These are phyloP conservation scores for Lentinula aciculospora DNA, from an alignment of 768 basidiomycete species.

Conservation along the genomic window DNA sequence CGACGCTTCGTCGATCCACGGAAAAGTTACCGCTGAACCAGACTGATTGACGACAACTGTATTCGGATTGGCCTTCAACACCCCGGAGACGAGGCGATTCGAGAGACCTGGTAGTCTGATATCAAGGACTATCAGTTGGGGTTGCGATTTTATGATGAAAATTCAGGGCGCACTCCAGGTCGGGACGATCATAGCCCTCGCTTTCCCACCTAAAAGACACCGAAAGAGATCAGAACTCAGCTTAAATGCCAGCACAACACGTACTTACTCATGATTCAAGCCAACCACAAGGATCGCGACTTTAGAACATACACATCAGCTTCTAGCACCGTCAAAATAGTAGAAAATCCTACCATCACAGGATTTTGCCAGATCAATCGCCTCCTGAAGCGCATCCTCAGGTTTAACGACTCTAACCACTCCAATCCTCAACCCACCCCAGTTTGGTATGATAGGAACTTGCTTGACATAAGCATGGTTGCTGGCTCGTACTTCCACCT, in stretches of 20 bases:
- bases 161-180: constrained; percentile 29
- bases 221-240: background rate
- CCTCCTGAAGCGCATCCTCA: constrained; percentile 36
- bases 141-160: background rate
- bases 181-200: constrained; percentile 52
- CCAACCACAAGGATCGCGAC: constrained; percentile 47
- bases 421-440: constrained; percentile 35
- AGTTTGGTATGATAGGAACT: constrained; percentile 28
- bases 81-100: constrained; percentile 43
- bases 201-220: constrained; percentile 38
- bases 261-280: constrained; percentile 44
- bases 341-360: constrained; percentile 32
- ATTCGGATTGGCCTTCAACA: constrained; percentile 46
- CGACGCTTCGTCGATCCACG: constrained; percentile 36
- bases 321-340: too few relatives aligned
- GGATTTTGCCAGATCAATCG: constrained; percentile 29
- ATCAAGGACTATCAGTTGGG: background rate
- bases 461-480: constrained; percentile 27
- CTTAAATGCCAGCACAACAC: constrained; percentile 13
- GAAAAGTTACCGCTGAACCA: constrained; percentile 48
- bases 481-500: constrained; percentile 31
- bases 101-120: constrained; percentile 43
- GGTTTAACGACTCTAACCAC: constrained; percentile 25
- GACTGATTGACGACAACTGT: constrained; percentile 56
- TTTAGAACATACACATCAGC: background rate